phyloP scores from a whole-genome alignment of 148 eudicot species.

The Oxyria digyna region DNA sequence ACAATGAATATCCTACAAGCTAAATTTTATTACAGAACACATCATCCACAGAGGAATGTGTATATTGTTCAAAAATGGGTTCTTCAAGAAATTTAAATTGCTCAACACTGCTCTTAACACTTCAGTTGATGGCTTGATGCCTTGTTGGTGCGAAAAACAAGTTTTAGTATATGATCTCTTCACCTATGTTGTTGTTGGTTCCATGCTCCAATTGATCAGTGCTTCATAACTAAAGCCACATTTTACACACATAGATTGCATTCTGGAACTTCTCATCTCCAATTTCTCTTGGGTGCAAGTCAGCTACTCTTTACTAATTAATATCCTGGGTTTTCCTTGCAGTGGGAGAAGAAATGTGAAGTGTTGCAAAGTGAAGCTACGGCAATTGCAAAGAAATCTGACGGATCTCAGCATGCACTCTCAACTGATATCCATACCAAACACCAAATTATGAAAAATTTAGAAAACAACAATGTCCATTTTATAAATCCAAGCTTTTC shows the following conservation, averaged over 20 bases:
- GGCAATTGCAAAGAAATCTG: slow-evolving; percentile 21
- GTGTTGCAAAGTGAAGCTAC: slow-evolving; percentile 30
- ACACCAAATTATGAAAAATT: slow-evolving; percentile 39
- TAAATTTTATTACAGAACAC: neutral
- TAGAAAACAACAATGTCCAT: slow-evolving; percentile 32
- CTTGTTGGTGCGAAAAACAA: too few species aligned
- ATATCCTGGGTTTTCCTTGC: slow-evolving; percentile 14
- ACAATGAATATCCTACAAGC: neutral
- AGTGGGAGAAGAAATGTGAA: slow-evolving; percentile 87
- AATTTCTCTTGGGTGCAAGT: neutral
- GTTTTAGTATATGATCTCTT: neutral
- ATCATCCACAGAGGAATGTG: neutral
- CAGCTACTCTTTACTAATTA: neutral
- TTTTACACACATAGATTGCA: neutral
- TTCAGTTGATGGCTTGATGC: too few species aligned
- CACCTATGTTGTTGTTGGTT: neutral
- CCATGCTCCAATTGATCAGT: neutral
- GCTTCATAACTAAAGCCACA: neutral
- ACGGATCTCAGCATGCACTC: slow-evolving; percentile 26
- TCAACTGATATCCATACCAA: slow-evolving; percentile 79
- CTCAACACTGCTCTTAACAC: neutral
- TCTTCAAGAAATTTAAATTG: neutral
- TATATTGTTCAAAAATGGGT: neutral
- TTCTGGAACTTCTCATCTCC: neutral
- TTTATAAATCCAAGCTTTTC: slow-evolving; percentile 31